These are phyloP conservation scores for Mortierella sp. DNA, from an alignment of 371 early-diverging fungal species.

Conservation along the genomic window DNA sequence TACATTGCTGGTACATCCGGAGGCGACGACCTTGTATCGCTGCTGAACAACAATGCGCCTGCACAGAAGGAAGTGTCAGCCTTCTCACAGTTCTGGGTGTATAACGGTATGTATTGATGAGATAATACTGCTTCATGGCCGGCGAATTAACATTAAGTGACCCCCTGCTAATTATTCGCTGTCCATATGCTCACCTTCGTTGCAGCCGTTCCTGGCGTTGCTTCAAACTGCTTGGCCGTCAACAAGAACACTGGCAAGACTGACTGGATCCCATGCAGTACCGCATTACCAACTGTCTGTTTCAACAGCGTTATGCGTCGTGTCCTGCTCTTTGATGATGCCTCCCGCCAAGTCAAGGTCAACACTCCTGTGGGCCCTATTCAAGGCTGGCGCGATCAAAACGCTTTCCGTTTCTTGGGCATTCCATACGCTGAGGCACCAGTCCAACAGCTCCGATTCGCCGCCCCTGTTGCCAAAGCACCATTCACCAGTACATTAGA, in stretches of 20 bases:
- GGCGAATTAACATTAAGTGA: not conserved
- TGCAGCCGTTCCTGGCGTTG: slow-evolving; percentile 34
- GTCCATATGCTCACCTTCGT: too few species aligned
- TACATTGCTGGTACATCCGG: slow-evolving; percentile 39
- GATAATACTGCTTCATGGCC: not conserved
- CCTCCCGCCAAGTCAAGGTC: slow-evolving; percentile 41
- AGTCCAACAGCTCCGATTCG: slow-evolving; percentile 48
- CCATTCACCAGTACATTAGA: slow-evolving; percentile 66
- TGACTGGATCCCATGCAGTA: slow-evolving; percentile 43
- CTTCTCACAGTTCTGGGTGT: slow-evolving; percentile 42
- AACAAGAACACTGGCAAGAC: slow-evolving; percentile 43
- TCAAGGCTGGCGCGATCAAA: slow-evolving; percentile 35
- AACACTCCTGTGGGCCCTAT: slow-evolving; percentile 25
- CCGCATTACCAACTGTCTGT: slow-evolving; percentile 35
- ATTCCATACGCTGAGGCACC: slow-evolving; percentile 55
- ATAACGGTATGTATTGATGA: slow-evolving; percentile 16
- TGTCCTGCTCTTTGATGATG: slow-evolving; percentile 39
- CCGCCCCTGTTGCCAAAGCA: slow-evolving; percentile 56
- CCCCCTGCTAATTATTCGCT: too few species aligned
- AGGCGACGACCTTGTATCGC: slow-evolving; percentile 12
- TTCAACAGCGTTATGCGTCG: slow-evolving; percentile 50
- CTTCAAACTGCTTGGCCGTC: slow-evolving; percentile 37
- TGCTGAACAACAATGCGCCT: slow-evolving; percentile 30
- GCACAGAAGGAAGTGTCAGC: slow-evolving; percentile 31
- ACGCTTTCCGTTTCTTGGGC: slow-evolving; percentile 33